phyloP scores from a whole-genome alignment of 2,329 filamentous ascomycete species.

The Chrysosporium keratinophilum region DNA sequence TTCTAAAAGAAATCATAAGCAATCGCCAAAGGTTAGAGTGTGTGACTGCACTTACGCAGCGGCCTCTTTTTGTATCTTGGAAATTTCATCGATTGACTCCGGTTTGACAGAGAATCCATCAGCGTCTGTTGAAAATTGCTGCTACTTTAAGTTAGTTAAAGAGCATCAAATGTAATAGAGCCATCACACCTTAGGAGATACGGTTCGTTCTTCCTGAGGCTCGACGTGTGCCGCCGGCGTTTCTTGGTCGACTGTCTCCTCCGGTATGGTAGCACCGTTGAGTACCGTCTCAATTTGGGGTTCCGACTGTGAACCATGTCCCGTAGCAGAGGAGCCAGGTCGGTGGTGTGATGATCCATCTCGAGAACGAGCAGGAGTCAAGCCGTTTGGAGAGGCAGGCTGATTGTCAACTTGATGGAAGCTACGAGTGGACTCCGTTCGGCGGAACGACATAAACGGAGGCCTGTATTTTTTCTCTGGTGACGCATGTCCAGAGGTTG shows the following conservation, averaged over 20 bases:
- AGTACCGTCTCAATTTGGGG: conserved; percentile 2
- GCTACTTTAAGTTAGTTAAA: neutral
- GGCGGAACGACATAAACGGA: conserved; percentile 27
- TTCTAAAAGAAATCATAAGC: conserved; percentile 18
- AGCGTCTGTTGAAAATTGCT: conserved; percentile 28
- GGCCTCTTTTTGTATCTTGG: conserved; percentile 37
- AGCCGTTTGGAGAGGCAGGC: conserved; percentile 19
- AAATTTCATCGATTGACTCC: conserved; percentile 36
- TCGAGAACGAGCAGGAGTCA: conserved; percentile 19
- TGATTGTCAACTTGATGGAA: conserved; percentile 23
- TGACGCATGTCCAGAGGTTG: conserved; percentile 23
- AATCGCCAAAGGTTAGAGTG: conserved; percentile 16
- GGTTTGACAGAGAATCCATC: conserved; percentile 34
- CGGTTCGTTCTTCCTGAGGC: neutral
- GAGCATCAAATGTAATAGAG: neutral
- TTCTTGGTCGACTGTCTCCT: neutral
- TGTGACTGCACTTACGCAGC: conserved; percentile 23
- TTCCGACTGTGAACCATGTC: neutral
- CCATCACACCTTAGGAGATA: conserved; percentile 5
- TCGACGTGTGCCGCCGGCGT: neutral
- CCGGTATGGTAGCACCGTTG: conserved; percentile 1
- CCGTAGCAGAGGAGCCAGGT: conserved; percentile 9
- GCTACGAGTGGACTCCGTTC: conserved; percentile 17
- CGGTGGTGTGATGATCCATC: conserved; percentile 13
- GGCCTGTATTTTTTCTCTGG: conserved; percentile 34